Evolutionary conservation across 2,329 filamentous ascomycete genomes (phyloP), one percentile per base, ranked within the genome.

Genomic region (Bipolaris victoriae): DNA sequence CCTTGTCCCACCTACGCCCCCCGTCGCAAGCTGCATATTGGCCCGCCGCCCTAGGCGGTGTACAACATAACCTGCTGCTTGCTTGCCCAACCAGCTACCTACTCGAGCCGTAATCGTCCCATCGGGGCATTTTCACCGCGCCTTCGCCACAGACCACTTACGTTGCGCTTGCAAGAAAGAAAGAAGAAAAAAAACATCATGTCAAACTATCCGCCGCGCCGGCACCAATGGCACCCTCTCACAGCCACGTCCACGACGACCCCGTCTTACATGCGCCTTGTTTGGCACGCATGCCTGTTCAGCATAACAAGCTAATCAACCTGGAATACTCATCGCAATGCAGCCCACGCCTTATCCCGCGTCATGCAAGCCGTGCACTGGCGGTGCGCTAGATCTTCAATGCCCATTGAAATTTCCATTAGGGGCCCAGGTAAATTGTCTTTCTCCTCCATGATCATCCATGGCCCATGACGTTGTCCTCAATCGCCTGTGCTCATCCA

Each of bases 401-500:
- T 57, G 43, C 40, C 54, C 43, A 43, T 29, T 36, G 51, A 18
- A 46, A 43, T 52, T 39, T 36, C 49, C 49, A 24, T 29, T 20
- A 56, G 43, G 48, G 41, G 29, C 20, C 37, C 49, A 46, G n/a
- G 49, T 52, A 46, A 56, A 43, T 24, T 43, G 40, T 46, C 22
- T 52, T 41, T 41, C 22, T 33, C 33, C 29, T 46, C 35, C 45
- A 55, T 50, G 41, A 4, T 35, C n/a, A 18, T 49, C 36, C 20
- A 20, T 35, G 49, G 39, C 15, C 49, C 35, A 56, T 58, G 56
- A 58, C 52, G 56, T 51, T 50, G 16, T n/a, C 36, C 52, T 22
- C 52, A 43, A 47, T 16, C 46, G 40, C 45, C 45, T 33, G 39
- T 40, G 39, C 22, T 39, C 13, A 20, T 37, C 35, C 43, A 44